Base-by-base conservation (phyloP, 2,329 filamentous ascomycete species). In the Neofusicoccum cordaticola region DNA sequence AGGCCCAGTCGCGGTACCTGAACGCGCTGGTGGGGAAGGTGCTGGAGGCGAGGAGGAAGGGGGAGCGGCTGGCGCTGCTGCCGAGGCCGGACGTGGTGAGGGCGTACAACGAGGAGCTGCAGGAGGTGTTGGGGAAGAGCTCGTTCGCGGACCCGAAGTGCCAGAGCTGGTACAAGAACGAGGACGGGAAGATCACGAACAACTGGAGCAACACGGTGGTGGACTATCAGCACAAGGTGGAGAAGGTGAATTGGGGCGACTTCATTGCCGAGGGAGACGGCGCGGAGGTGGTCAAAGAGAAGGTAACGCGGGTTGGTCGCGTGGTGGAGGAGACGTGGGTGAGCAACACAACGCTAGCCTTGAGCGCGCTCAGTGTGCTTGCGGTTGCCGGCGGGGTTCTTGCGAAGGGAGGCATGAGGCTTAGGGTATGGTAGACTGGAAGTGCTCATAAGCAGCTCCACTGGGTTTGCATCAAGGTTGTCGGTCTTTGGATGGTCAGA, bases 151-250 rank as follows among this genome's bases (percentile, higher is more conserved):
- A 86, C 66, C 81, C 82, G 0, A 81, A 79, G 27, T 87, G 85
- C 68, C 78, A 77, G 17, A 80, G 76, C 51, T 87, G 85, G 84
- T 87, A 87, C 69, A 86, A 86, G 75, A 83, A 80, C 22, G 78
- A 78, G 0, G 78, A 81, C 0, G 84, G 84, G 0, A 67, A 78
- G 44, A 85, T 87, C 67, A 86, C 83, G 4, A 86, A 86, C 66
- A 87, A 87, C 68, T 87, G 84, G 80, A 73, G 73, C 3, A 78
- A 82, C 0, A 85, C 80, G 0, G 85, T 84, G 5, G 69, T 87
- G 0, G 79, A 84, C 51, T 88, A 87, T 70, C 85, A 87, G 73
- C 76, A 82, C 57, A 67, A 76, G 66, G 66, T 82, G 60, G 70
- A 73, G 8, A 73, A 72, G 15, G 78, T 85, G 0, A 67, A 79